Base-by-base conservation (phyloP, 2,329 filamentous ascomycete genomes). In the Trichoderma koningiopsis region DNA sequence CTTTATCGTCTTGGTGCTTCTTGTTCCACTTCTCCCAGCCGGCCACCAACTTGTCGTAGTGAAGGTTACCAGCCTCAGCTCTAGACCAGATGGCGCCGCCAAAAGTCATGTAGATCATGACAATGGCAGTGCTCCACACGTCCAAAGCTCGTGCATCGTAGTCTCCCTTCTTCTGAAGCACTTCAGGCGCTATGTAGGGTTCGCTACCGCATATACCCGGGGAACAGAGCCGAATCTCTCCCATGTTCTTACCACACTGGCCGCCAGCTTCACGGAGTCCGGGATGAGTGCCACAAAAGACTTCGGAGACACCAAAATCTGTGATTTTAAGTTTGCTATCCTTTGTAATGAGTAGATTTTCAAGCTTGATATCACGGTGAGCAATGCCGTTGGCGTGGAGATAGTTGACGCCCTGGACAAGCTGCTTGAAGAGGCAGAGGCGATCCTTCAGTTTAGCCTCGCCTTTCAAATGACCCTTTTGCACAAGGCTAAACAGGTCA, bases 311-410 rank as follows among this genome's bases (percentile, higher is more conserved):
- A 65, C 94, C 94, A 81, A 97, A 97, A 78, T 97, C 94, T 61
- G 93, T 94, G 70, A 97, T 94, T 81, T 97, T 97, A 68, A 97
- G 84, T 78, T 93, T 91, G 76, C 93, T 93, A 70, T 93, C 88
- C 74, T 88, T 89, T 58, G 89, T 91, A 70, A 97, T 86, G 37
- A 97, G 85, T 29, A 96, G 83, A 74, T 97, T 97, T 78, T 97
- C 94, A 13, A 94, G 86, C 80, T 97, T 97, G 82, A 97, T 92
- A 74, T 97, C 94, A 60, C 94, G 91, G 80, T 97, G 94, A 1
- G 93, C 94, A 76, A 97, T 94, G 69, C 93, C 94, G 75, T 95
- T 89, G 70, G 83, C 84, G 79, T 97, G 94, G 27, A 97, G 84
- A 77, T 97, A 96, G 75, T 89, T 86, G 71, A 97, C 87, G 22